These are phyloP conservation scores for Platanus orientalis DNA, from an alignment of 164 flowering plant genomes.

Conservation along the genomic window DNA sequence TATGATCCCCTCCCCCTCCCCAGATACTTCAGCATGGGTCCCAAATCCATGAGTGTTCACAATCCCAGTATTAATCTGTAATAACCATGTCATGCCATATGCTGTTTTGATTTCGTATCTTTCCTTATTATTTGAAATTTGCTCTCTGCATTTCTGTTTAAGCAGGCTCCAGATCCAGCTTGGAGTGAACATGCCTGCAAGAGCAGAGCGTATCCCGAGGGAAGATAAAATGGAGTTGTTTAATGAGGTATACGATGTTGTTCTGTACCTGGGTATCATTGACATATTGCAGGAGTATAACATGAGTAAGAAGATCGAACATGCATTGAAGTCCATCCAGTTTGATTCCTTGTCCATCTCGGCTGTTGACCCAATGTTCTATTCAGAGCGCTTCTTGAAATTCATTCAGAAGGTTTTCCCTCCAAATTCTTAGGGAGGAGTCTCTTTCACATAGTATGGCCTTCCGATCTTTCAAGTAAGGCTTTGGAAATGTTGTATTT, in stretches of 20 bases:
- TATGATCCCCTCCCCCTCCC: no score
- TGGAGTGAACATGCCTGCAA: constrained; percentile 99
- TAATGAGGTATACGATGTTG: constrained; percentile 75
- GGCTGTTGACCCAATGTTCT: constrained; percentile 89
- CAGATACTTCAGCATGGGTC: background rate
- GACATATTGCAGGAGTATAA: constrained; percentile 97
- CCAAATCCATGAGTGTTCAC: background rate
- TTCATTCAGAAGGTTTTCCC: constrained; percentile 87
- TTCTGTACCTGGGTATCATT: constrained; percentile 84
- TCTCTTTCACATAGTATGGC: background rate
- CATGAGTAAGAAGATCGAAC: constrained; percentile 86
- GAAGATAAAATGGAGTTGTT: constrained; percentile 43
- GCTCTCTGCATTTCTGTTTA: constrained; percentile 1
- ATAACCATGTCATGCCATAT: background rate
- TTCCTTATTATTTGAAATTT: background rate
- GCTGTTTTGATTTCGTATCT: background rate
- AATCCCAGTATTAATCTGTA: background rate
- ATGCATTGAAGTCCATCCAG: constrained; percentile 83
- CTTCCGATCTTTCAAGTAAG: background rate
- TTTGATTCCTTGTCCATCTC: constrained; percentile 91
- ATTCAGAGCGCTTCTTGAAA: constrained; percentile 71
- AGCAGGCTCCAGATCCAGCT: constrained; percentile 93
- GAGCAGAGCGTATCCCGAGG: constrained; percentile 73
- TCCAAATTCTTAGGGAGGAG: constrained; percentile 23
- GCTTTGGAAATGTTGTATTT: background rate